phyloP scores from a whole-genome alignment of 176 grass and related monocot species.

The Aegilops umbellulata region DNA sequence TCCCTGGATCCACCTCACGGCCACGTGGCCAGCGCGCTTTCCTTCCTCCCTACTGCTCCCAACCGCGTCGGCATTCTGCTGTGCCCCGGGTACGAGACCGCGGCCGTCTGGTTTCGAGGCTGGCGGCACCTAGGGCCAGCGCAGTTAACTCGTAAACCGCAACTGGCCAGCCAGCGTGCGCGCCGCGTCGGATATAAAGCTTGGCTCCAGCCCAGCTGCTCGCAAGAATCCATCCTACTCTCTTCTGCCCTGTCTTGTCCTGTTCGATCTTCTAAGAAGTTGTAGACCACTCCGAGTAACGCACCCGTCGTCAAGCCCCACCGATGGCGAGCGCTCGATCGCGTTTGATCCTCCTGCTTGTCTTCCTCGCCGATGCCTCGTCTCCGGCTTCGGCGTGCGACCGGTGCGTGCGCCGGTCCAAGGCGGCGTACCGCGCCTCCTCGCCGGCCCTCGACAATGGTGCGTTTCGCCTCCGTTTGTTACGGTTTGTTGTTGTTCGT shows the following conservation, averaged over 20 bases:
- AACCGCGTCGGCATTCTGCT: constrained; percentile 22
- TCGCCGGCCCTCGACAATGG: constrained; percentile 36
- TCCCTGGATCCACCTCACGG: background rate
- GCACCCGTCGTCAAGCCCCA: background rate
- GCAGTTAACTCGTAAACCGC: background rate
- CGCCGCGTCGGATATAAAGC: constrained; percentile 25
- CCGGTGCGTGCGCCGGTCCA: constrained; percentile 54
- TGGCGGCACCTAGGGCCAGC: constrained; percentile 17
- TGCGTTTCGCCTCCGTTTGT: background rate
- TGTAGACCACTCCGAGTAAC: background rate
- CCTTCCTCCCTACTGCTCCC: background rate
- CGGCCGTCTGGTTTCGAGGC: background rate
- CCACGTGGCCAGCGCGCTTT: background rate
- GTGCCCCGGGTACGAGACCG: constrained; percentile 4
- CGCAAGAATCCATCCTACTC: background rate
- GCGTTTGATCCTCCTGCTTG: background rate
- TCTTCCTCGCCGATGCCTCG: background rate
- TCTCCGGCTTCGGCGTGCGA: constrained; percentile 31
- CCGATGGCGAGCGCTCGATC: background rate
- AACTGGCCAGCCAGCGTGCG: background rate
- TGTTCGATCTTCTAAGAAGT: background rate
- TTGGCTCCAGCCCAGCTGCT: background rate
- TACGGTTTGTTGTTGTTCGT: no score
- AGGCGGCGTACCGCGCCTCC: constrained; percentile 42
- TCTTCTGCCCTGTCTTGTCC: background rate